Evolutionary conservation across 257 asterid species (phyloP).

Genomic region (Solanum medicagineum): DNA sequence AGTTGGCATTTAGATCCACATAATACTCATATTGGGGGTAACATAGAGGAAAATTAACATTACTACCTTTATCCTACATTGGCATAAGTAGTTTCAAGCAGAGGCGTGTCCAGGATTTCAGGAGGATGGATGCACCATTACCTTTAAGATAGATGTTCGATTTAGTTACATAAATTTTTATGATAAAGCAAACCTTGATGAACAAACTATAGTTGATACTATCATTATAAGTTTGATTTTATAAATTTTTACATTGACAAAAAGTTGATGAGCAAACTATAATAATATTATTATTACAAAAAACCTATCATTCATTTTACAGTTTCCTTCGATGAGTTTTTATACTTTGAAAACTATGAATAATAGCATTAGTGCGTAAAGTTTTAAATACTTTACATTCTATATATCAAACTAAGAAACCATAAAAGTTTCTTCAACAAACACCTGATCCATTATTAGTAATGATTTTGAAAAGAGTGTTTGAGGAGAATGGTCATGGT

Average conservation of each 20-base stretch:
- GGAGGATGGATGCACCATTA: not conserved
- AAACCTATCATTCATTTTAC: not conserved
- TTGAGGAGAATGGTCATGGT: not conserved
- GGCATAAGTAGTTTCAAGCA: too few species aligned
- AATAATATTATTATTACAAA: not conserved
- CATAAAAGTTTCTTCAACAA: not conserved
- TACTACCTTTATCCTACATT: too few species aligned
- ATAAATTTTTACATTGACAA: not conserved
- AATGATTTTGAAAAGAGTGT: not conserved
- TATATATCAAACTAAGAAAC: not conserved
- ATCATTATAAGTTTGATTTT: not conserved
- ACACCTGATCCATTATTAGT: not conserved
- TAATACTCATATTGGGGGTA: not conserved
- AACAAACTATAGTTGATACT: not conserved
- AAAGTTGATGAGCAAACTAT: not conserved
- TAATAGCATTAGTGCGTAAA: not conserved
- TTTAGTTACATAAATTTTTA: not conserved
- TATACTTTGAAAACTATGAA: not conserved
- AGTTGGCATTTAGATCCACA: not conserved
- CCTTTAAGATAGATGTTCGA: not conserved
- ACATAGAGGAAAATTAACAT: constrained; percentile 13
- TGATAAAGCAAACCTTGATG: not conserved
- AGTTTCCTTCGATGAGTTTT: not conserved
- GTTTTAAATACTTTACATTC: not conserved
- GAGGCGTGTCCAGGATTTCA: too few species aligned